phyloP scores from a whole-genome alignment of 2,329 filamentous ascomycete species.

The Cryphonectria radicalis region DNA sequence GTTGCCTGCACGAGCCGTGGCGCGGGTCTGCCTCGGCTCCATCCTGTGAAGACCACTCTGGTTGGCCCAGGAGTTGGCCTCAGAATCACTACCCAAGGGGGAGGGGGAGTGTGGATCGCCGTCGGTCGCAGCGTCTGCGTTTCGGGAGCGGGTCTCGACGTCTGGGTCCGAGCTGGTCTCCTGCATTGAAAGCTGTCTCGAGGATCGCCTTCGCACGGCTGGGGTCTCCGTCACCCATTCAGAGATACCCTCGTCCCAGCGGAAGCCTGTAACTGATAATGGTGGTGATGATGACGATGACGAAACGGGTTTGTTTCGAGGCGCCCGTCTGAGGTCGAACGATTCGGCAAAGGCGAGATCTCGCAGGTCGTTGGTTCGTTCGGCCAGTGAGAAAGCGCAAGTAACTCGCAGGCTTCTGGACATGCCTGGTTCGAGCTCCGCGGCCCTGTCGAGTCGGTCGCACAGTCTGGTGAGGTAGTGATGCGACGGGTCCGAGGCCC shows the following conservation, averaged over 20 bases:
- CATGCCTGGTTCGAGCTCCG: constrained; percentile 37
- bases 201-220: neutral
- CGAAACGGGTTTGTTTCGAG: constrained; percentile 16
- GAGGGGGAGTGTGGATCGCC: neutral
- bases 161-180: too few species aligned
- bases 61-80: constrained; percentile 12
- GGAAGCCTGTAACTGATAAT: constrained; percentile 34
- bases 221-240: constrained; percentile 40
- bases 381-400: constrained; percentile 55
- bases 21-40: constrained; percentile 17
- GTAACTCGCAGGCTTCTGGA: constrained; percentile 48
- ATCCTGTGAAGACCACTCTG: constrained; percentile 5
- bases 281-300: constrained; percentile 22
- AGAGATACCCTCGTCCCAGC: constrained; percentile 45
- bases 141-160: too few species aligned
- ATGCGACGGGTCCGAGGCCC: constrained; percentile 40
- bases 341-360: constrained; percentile 60
- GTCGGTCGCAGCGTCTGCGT: neutral
- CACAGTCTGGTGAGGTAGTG: constrained; percentile 48
- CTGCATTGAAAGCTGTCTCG: neutral
- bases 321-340: constrained; percentile 34
- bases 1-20: neutral
- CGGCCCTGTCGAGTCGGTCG: constrained; percentile 43
- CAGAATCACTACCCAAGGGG: neutral
- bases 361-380: constrained; percentile 55